Conservation (phyloP, 169 alveolate species). For the Pseudocohnilembus persalinus region DNA sequence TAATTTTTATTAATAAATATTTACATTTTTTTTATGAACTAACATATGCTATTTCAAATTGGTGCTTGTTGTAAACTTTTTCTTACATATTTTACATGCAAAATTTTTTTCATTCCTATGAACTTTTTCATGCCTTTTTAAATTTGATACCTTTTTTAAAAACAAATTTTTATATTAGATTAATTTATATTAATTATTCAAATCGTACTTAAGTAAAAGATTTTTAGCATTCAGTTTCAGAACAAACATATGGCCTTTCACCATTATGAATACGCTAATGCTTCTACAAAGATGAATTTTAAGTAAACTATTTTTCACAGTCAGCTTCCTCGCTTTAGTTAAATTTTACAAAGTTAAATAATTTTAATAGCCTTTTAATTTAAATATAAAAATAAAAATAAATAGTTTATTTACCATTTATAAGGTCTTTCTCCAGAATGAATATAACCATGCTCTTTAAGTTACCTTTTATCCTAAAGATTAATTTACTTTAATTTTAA, state of each 20-base stretch:
- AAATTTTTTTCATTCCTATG: not conserved
- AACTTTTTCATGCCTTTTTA: not conserved
- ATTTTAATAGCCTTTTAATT: too few species aligned
- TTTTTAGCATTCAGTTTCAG: not conserved
- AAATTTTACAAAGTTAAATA: too few species aligned
- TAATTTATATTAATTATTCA: too few species aligned
- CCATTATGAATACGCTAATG: not conserved
- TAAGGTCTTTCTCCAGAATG: not conserved
- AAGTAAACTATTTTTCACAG: not conserved
- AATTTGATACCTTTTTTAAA: not conserved
- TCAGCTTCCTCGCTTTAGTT: not conserved
- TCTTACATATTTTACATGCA: not conserved
- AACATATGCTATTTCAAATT: not conserved
- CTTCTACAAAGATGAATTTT: not conserved
- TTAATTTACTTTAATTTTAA: too few species aligned
- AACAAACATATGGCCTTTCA: not conserved
- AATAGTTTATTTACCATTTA: not conserved
- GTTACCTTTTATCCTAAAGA: not conserved
- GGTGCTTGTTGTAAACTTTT: not conserved
- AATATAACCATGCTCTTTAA: not conserved
- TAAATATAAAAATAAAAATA: too few species aligned
- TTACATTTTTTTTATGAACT: not conserved
- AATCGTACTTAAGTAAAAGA: not conserved
- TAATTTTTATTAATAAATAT: too few species aligned
- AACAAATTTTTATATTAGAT: not conserved